Conservation (phyloP, 768 basidiomycete genomes). For the Phaeolepiota aurea region DNA sequence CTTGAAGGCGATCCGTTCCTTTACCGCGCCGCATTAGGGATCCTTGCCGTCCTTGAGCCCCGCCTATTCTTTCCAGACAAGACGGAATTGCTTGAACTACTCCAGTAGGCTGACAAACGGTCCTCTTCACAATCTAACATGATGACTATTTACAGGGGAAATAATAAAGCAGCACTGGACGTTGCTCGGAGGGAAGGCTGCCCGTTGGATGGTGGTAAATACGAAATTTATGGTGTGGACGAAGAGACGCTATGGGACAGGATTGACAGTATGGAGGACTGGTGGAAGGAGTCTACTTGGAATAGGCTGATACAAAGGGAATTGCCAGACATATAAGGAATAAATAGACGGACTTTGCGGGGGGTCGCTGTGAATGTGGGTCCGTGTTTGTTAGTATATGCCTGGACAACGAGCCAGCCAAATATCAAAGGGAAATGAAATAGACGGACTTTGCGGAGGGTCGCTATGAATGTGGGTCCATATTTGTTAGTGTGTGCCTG, state of each 20-base stretch:
- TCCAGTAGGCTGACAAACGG: constrained; percentile 61
- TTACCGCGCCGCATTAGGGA: constrained; percentile 76
- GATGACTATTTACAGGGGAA: constrained; percentile 46
- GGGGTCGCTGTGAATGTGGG: background rate
- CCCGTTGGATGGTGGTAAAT: constrained; percentile 60
- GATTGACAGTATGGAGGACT: constrained; percentile 76
- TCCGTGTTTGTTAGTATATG: background rate
- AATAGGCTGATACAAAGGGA: constrained; percentile 73
- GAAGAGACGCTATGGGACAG: constrained; percentile 83
- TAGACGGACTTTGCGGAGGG: too few relatives aligned
- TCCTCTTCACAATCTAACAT: constrained; percentile 2
- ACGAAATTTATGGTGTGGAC: constrained; percentile 80
- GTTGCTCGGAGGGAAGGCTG: constrained; percentile 70
- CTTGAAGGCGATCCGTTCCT: constrained; percentile 89
- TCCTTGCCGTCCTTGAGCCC: constrained; percentile 76
- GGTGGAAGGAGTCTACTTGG: constrained; percentile 95
- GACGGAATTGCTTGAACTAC: constrained; percentile 68
- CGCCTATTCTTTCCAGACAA: constrained; percentile 85
- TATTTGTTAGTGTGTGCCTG: background rate
- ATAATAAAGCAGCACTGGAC: constrained; percentile 76
- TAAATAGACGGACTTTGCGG: background rate
- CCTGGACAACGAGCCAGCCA: background rate
- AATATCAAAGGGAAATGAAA: too few relatives aligned
- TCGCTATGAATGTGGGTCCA: too few relatives aligned
- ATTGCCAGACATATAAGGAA: constrained; percentile 57